phyloP scores from a whole-genome alignment of 2,329 filamentous ascomycete species.

The Curvularia lunata region DNA sequence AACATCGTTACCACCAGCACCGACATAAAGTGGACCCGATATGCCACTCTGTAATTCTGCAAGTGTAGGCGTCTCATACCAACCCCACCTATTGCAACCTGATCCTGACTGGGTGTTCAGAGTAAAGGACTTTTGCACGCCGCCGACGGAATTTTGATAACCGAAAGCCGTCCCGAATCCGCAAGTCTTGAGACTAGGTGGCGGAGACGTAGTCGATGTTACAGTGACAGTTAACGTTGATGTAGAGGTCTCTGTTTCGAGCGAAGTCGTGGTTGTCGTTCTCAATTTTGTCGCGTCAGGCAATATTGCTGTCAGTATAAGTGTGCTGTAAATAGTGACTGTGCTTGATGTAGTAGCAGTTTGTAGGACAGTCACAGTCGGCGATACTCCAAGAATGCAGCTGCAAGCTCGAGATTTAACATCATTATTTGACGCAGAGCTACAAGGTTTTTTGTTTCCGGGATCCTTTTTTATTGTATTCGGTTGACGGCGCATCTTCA shows the following conservation, averaged over 20 bases:
- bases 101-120: not conserved
- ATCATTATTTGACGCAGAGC: not conserved
- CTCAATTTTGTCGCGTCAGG: not conserved
- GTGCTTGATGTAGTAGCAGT: constrained; percentile 3
- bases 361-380: constrained; percentile 1
- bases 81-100: constrained; percentile 1
- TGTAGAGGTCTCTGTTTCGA: not conserved
- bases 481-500: not conserved
- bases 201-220: not conserved
- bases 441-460: not conserved
- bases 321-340: constrained; percentile 1
- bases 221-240: constrained; percentile 1
- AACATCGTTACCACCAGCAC: constrained; percentile 1
- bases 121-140: not conserved
- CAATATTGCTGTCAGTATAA: not conserved
- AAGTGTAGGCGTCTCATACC: constrained; percentile 1
- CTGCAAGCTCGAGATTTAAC: constrained; percentile 1
- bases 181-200: constrained; percentile 3
- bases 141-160: not conserved
- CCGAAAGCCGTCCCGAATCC: not conserved
- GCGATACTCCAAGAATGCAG: constrained; percentile 1
- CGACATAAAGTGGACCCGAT: constrained; percentile 1
- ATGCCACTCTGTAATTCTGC: constrained; percentile 1
- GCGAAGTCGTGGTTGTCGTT: not conserved
- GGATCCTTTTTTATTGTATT: not conserved